Evolutionary conservation across 2,329 filamentous ascomycete species (phyloP), one percentile per base, ranked within the genome.

Genomic region (Podosphaera xanthii): DNA sequence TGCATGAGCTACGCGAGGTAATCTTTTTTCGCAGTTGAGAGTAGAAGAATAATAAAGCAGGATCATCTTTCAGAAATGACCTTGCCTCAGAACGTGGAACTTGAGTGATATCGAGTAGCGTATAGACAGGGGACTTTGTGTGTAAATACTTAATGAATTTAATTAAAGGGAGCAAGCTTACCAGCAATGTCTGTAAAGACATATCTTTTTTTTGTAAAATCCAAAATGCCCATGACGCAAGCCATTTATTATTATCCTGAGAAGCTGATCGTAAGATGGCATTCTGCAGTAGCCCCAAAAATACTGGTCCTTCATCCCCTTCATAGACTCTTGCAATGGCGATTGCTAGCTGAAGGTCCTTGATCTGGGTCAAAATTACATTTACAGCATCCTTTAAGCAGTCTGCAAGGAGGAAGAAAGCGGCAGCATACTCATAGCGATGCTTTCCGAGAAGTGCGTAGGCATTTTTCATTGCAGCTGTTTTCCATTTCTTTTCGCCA

Each of bases 151-250:
- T 8, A 40, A 33, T 14, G 12, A 22, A 22, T 22, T 22, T 22
- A 9, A 54, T 46, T 3, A 56, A 4, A 8, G 22, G 14, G 30
- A n/a, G 30, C 14, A 33, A 14, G 69, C 82, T 75, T 72, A 88
- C 84, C 64, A 94, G 84, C 2, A 98, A 74, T 5, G 85, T 82
- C 58, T 87, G 81, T 5, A 96, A 88, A 4, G 91, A 86, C 75
- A 89, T 86, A 64, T 94, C 86, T 61, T 83, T 81, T 62, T 86
- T 79, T 44, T 82, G 82, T 4, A 97, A 76, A 77, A 95, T 87
- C 84, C 88, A 94, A 68, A 95, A 95, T 2, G 87, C 87, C 92
- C 92, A 98, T 0, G 86, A 92, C 9, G 90, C 87, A 60, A 95
- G 79, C 91, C 92, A 98, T 60, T 91, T 79, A 67, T 98, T 91